Percentiles rank a stretch among this genome's conserved stretches.
phyloP scores from a whole-genome alignment of 768 basidiomycete genomes.

The Pisolithus orientalis region DNA sequence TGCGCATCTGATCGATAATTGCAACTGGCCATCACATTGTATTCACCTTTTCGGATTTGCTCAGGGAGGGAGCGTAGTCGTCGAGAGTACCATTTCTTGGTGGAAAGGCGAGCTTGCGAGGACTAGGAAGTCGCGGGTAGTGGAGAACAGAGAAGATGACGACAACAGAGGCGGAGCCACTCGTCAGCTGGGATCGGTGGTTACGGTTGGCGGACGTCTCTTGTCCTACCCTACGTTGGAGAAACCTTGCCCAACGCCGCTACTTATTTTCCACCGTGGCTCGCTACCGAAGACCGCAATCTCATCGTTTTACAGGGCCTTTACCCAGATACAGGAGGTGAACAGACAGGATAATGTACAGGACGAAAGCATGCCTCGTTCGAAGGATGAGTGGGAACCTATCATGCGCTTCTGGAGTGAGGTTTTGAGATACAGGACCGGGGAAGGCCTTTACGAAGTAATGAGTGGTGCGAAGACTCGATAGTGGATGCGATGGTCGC shows the following conservation, averaged over 20 bases:
- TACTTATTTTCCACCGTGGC: slow-evolving; percentile 52
- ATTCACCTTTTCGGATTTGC: slow-evolving; percentile 88
- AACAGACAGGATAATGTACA: slow-evolving; percentile 28
- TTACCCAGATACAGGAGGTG: slow-evolving; percentile 41
- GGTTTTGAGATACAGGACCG: slow-evolving; percentile 47
- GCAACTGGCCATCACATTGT: slow-evolving; percentile 57
- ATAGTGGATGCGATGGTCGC: neutral
- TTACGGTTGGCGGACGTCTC: slow-evolving; percentile 65
- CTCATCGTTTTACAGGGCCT: slow-evolving; percentile 57
- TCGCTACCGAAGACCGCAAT: slow-evolving; percentile 42
- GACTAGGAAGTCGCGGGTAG: slow-evolving; percentile 3
- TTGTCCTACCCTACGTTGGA: slow-evolving; percentile 70
- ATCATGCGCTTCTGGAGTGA: slow-evolving; percentile 89
- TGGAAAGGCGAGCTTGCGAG: slow-evolving; percentile 37
- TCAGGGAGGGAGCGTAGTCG: slow-evolving; percentile 77
- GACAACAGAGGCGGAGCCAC: neutral
- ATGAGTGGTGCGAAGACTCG: slow-evolving; percentile 30
- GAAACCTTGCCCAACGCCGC: slow-evolving; percentile 48
- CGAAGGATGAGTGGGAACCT: slow-evolving; percentile 72
- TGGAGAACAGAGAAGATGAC: slow-evolving; percentile 2
- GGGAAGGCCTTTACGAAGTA: slow-evolving; percentile 64
- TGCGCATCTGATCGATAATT: slow-evolving; percentile 50
- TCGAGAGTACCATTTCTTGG: slow-evolving; percentile 55
- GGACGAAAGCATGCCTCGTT: slow-evolving; percentile 65
- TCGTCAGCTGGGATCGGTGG: slow-evolving; percentile 56